Base-by-base conservation (phyloP, 305 asterid species). In the Fraxinus sp. region DNA sequence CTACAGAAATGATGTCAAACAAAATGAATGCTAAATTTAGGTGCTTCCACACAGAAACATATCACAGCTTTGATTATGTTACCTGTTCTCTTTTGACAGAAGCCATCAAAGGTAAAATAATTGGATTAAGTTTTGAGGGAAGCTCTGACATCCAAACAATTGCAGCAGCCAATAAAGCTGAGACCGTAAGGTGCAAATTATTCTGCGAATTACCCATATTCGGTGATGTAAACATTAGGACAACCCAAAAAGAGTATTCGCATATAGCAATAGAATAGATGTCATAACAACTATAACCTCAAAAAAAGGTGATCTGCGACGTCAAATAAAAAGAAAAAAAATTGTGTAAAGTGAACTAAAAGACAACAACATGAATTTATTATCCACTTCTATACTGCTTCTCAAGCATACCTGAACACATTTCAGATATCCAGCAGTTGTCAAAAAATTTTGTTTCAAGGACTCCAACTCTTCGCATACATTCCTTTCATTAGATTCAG, bases 101-200 rank as follows among this genome's bases (percentile, higher is more conserved):
- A 81, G 98, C 92, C 98, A 97, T 97, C 82, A 97, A 85, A 70
- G 99, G 99, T 84, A 93, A 89, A 81, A 97, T 97, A 83, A 97
- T 85, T 66, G 98, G 98, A 87, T 97, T 97, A 36, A 95, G 95
- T 86, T 89, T 95, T 80, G 91, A 86, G 20, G 98, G 99, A 83
- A 97, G 96, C 88, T 95, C 97, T 28, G 98, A 92, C 94, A 97
- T 93, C 98, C 98, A 97, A 80, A 97, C 97, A 84, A 93, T 95
- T 71, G 97, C 97, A 86, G 97, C 93, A 28, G 99, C 99, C 82
- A 93, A 90, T 88, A 97, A 93, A 87, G 99, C 92, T 49, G 97
- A 90, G 86, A 95, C 98, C 20, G 97, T 92, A 72, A 97, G 88
- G 86, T 97, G 98, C 94, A 97, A 88, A 90, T 93, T 93, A 85